Evolutionary conservation across 306 rosid genomes (phyloP), one percentile per base, ranked within the genome.

Genomic region (Morella rubra): DNA sequence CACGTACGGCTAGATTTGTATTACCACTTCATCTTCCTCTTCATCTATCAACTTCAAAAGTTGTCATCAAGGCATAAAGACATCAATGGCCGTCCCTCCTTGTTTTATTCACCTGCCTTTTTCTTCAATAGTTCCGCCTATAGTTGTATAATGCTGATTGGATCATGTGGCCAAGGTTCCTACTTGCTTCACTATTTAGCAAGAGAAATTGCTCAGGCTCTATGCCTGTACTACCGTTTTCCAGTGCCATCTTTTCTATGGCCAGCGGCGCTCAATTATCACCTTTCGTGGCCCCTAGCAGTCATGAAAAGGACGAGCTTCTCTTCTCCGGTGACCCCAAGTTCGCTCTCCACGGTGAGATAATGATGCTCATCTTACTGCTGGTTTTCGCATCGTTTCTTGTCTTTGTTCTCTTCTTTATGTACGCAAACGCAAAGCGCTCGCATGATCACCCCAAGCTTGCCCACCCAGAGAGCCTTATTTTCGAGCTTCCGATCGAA

Each of bases 321-420:
- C 60, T 15, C 44, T 72, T 82, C 76, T 53, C 79, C 16, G 54
- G 65, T 13, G 80, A 87, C 83, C 83, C 85, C 5, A 53, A 80
- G 44, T 84, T 80, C 51, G 85, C 72, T 27, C 76, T 71, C 20
- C 80, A 84, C 40, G 90, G 90, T 58, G 79, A 80, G 79, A 82
- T 84, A 69, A 44, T 80, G 88, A n/a, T 82, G 77, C 78, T 87
- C 20, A 80, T 75, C 62, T 9, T 84, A 15, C 71, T 87, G 41
- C 69, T 84, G 19, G 32, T 78, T n/a, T 87, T 87, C 13, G 14
- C 67, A 24, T 5, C 74, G 73, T 75, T 84, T 55, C 42, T 84
- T 45, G 19, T 72, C 45, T 8, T 77, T 62, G 46, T 82, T 54
- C 49, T 76, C 45, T 8, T 77, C 64, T 1, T 77, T 37, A 62